Percentiles rank a stretch among this genome's conserved stretches.
Conservation (phyloP, 23 red algal genomes). For the Gracilariopsis chorda region DNA sequence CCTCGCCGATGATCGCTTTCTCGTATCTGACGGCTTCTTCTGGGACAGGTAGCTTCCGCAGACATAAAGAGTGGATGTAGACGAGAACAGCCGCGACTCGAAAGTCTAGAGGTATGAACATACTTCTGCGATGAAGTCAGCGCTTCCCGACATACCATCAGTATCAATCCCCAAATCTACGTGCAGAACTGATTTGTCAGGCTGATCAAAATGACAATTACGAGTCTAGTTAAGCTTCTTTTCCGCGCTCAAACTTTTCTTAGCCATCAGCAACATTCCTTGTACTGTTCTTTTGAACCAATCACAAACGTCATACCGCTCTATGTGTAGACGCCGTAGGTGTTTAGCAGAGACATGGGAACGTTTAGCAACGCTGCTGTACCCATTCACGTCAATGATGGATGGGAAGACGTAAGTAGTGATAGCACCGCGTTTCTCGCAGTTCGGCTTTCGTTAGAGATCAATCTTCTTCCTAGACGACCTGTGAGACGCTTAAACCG, state of each 20-base stretch:
- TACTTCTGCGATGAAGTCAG: conserved; percentile 12
- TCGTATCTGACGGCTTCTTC: conserved; percentile 22
- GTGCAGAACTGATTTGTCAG: conserved; percentile 7
- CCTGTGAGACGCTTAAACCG: conserved; percentile 49
- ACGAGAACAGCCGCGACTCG: conserved; percentile 54
- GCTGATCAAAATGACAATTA: background rate
- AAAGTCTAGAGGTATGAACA: conserved; percentile 26
- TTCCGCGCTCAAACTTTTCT: background rate
- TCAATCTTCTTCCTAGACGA: conserved; percentile 44
- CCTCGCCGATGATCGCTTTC: conserved; percentile 16
- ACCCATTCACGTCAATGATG: conserved; percentile 40
- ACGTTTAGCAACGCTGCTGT: conserved; percentile 77
- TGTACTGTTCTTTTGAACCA: conserved; percentile 12
- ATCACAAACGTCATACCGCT: conserved; percentile 67
- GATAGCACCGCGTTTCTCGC: conserved; percentile 41
- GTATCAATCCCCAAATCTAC: conserved; percentile 43
- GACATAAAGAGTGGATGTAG: conserved; percentile 49
- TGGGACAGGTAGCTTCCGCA: conserved; percentile 3
- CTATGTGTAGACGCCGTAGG: background rate
- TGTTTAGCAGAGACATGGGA: conserved; percentile 44
- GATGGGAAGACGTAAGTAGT: conserved; percentile 69
- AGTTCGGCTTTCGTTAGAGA: conserved; percentile 25
- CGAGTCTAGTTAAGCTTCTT: conserved; percentile 2
- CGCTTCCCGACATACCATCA: background rate
- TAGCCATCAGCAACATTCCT: conserved; percentile 7